Evolutionary conservation across 2,329 filamentous ascomycete genomes (phyloP), one percentile per base, ranked within the genome.

Genomic region (Phyllosticta ampelicida): DNA sequence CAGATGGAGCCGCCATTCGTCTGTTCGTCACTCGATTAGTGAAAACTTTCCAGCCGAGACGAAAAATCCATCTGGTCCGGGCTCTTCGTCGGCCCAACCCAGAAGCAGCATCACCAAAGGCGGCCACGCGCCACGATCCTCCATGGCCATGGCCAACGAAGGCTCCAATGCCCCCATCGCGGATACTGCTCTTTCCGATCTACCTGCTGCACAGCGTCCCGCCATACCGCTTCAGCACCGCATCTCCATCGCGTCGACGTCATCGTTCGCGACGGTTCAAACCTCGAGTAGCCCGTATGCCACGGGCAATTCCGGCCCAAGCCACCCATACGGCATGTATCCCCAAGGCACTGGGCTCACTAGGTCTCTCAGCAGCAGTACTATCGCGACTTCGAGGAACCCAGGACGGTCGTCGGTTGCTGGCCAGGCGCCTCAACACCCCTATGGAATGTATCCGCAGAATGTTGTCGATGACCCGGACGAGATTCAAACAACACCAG

Each of bases 361-460:
- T 65, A 77, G 83, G 58, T 80, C 83, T 9, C 76, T 80, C 21
- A 91, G 89, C 67, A 75, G 86, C 44, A 81, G 83, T n/a, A 89
- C 89, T 19, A 82, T 84, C 13, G 85, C 87, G 8, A 90, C 88
- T 11, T 75, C 81, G 51, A 80, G 79, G 21, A 78, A 80, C 13
- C 72, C 79, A 9, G 82, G 80, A 68, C 79, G 74, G 18, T 62
- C 80, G 23, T 63, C 84, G 2, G 83, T 86, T 64, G 77, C 77
- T 10, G 81, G 83, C 18, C 81, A 78, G 54, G 83, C 83, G 2
- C 90, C 90, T 9, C 83, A 88, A 60, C 90, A 96, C 67, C 90
- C 90, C 0, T 96, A 96, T 68, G 82, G 80, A 48, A 82, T 95
- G 78, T 96, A 96, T 66, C 80, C 88, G 5, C 91, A 96, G 68